These are phyloP conservation scores for Fragaria vesca DNA, from an alignment of 306 rosid species.

Conservation along the genomic window DNA sequence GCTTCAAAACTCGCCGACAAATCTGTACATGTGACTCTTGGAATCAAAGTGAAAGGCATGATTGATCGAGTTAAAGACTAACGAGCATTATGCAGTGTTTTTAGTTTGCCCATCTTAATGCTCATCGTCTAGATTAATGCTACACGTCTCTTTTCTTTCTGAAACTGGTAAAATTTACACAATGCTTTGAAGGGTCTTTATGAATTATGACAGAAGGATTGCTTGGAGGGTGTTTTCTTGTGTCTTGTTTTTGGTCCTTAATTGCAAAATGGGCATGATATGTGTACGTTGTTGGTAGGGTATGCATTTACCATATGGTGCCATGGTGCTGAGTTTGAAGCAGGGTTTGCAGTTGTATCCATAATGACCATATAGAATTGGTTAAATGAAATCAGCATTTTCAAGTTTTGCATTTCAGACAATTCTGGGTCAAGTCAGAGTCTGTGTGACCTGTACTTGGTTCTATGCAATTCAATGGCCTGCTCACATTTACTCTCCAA, in stretches of 20 bases:
- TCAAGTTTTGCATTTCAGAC: conserved; percentile 6
- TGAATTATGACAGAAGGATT: neutral
- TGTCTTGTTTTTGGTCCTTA: neutral
- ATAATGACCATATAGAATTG: neutral
- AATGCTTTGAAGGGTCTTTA: neutral
- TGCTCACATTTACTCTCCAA: neutral
- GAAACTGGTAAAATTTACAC: neutral
- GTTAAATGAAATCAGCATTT: conserved; percentile 23
- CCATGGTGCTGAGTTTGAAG: neutral
- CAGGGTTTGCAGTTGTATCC: neutral
- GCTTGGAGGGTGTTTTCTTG: neutral
- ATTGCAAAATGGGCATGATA: neutral
- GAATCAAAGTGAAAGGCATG: neutral
- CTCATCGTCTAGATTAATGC: too few species aligned
- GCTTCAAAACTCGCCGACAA: neutral
- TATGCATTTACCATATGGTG: neutral
- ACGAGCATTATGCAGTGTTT: neutral
- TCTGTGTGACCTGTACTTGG: neutral
- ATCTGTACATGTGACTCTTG: neutral
- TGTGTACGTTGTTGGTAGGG: neutral
- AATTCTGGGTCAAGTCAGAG: neutral
- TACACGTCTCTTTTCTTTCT: neutral
- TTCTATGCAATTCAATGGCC: neutral
- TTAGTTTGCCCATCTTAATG: too few species aligned
- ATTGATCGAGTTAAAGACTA: neutral